Evolutionary conservation across 2,329 filamentous ascomycete species (phyloP).

Genomic region (Lomentospora prolificans): DNA sequence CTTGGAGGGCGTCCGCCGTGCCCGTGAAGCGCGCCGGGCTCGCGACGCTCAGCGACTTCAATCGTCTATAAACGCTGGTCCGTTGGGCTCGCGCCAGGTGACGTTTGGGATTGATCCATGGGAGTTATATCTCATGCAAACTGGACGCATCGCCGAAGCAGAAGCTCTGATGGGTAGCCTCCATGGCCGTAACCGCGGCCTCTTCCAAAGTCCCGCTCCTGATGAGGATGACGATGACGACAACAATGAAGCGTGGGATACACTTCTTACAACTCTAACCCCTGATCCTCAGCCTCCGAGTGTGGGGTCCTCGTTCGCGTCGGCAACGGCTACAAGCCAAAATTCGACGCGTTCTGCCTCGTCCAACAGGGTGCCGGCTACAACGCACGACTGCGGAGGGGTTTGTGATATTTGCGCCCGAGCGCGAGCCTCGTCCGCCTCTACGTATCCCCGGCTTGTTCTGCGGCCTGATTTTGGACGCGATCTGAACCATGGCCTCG

Average conservation of each 20-base stretch:
- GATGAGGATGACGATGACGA: conserved; percentile 24
- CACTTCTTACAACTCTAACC: conserved; percentile 67
- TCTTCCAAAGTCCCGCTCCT: conserved; percentile 20
- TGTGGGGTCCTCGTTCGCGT: conserved; percentile 72
- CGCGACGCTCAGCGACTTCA: neutral
- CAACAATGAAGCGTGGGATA: conserved; percentile 62
- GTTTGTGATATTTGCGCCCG: neutral
- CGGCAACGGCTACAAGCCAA: conserved; percentile 25
- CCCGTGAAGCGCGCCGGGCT: neutral
- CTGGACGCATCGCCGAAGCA: neutral
- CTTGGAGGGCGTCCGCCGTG: neutral
- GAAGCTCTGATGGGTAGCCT: conserved; percentile 53
- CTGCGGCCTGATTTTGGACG: conserved; percentile 9
- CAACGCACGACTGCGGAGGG: conserved; percentile 1
- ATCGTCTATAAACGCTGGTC: neutral
- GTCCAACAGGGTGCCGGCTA: neutral
- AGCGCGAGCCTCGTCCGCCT: neutral
- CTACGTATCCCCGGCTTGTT: conserved; percentile 2
- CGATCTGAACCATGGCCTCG: conserved; percentile 11
- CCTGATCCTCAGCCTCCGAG: conserved; percentile 76
- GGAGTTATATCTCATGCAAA: conserved; percentile 1
- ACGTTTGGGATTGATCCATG: neutral
- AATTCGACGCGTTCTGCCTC: neutral
- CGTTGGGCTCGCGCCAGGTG: neutral
- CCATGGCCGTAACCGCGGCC: conserved; percentile 73